These are phyloP conservation scores for Paramarasmius palmivorus DNA, from an alignment of 1,284 basidiomycete genomes.

Conservation along the genomic window DNA sequence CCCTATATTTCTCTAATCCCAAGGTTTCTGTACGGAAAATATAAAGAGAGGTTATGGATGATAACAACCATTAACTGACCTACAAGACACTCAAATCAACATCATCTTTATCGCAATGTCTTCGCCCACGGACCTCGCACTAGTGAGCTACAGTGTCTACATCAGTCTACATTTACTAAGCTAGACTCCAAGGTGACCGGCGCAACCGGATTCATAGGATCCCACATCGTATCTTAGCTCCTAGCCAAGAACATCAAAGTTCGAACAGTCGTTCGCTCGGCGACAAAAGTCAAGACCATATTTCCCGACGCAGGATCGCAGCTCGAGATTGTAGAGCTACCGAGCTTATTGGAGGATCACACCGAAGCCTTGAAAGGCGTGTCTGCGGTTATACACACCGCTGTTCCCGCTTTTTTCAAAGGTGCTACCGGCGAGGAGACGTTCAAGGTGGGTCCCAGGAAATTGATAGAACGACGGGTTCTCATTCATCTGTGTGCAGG, in stretches of 20 bases:
- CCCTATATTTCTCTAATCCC: too few species aligned
- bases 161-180: too few species aligned
- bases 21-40: too few species aligned
- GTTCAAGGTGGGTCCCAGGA: not conserved
- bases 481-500: too few species aligned
- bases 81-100: too few species aligned
- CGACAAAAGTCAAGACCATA: constrained; percentile 4
- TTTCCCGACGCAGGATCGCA: constrained; percentile 9
- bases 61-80: too few species aligned
- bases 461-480: too few species aligned
- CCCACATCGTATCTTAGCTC: constrained; percentile 11
- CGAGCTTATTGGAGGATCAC: constrained; percentile 4
- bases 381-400: constrained; percentile 9
- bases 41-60: too few species aligned
- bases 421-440: constrained; percentile 5
- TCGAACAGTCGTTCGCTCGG: constrained; percentile 6
- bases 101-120: too few species aligned
- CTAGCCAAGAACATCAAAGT: constrained; percentile 5
- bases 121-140: too few species aligned
- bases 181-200: constrained; percentile 13
- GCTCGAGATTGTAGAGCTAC: constrained; percentile 7
- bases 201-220: constrained; percentile 12
- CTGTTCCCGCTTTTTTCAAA: constrained; percentile 4
- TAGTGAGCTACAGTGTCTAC: too few species aligned
- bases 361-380: constrained; percentile 8